Percentiles rank a stretch among this genome's conserved stretches.
Conservation (phyloP, 2,329 filamentous ascomycete species). For the Aspergillus sojae region DNA sequence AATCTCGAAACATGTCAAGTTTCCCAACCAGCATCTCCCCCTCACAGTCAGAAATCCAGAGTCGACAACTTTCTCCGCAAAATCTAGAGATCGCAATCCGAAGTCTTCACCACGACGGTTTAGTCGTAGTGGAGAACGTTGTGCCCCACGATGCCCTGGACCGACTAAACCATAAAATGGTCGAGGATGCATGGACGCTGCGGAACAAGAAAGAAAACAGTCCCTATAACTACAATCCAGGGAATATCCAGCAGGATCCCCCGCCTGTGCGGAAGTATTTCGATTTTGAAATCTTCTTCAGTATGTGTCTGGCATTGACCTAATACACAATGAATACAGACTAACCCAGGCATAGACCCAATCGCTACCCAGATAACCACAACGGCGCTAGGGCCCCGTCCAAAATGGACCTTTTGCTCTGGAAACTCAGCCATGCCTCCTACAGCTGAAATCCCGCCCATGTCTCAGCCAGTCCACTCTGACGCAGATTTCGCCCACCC, state of each 20-base stretch:
- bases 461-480: conserved; percentile 56
- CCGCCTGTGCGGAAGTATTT: conserved; percentile 55
- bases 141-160: conserved; percentile 57
- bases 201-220: conserved; percentile 56
- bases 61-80: conserved; percentile 43
- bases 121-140: conserved; percentile 59
- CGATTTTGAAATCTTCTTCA: conserved; percentile 56
- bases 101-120: conserved; percentile 55
- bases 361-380: conserved; percentile 40
- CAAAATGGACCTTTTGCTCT: conserved; percentile 61
- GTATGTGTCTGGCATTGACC: conserved; percentile 36
- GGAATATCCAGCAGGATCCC: conserved; percentile 64
- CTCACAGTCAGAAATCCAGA: conserved; percentile 46
- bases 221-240: conserved; percentile 63
- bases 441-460: conserved; percentile 34
- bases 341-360: conserved; percentile 50
- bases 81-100: conserved; percentile 61
- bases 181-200: conserved; percentile 57
- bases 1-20: conserved; percentile 3
- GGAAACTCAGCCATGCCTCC: conserved; percentile 55
- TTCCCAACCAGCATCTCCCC: conserved; percentile 40
- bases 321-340: neutral
- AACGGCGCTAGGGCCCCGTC: conserved; percentile 56
- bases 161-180: conserved; percentile 61
- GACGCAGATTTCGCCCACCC: conserved; percentile 63